Evolutionary conservation across 2,329 filamentous ascomycete species (phyloP).

Genomic region (Sporothrix euskadiensis): DNA sequence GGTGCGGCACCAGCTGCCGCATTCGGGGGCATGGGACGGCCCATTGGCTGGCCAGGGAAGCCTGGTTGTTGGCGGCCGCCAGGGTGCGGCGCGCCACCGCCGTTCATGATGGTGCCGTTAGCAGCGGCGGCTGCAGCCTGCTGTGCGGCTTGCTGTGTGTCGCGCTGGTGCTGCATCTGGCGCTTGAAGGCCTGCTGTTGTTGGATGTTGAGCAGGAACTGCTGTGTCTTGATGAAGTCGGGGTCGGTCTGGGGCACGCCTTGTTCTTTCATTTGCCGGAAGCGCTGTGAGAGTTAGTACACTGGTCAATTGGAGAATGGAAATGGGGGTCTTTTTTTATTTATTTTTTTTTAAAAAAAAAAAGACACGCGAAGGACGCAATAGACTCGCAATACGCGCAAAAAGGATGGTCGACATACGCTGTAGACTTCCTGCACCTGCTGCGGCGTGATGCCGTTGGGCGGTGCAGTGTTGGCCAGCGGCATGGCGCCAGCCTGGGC

Average conservation of each 20-base stretch:
- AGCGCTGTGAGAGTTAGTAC: constrained; percentile 63
- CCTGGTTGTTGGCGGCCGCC: constrained; percentile 42
- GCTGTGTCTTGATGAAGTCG: constrained; percentile 79
- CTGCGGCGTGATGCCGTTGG: constrained; percentile 70
- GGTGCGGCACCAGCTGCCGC: not conserved
- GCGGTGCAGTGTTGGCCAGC: constrained; percentile 63
- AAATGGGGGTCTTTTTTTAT: no score
- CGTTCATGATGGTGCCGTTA: constrained; percentile 46
- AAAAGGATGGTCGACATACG: constrained; percentile 24
- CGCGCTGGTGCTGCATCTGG: constrained; percentile 48
- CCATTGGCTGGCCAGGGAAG: constrained; percentile 29
- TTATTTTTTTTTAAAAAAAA: not conserved
- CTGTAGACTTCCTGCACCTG: constrained; percentile 70
- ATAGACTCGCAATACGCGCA: not conserved
- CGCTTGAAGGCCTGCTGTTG: constrained; percentile 39
- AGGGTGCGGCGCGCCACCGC: constrained; percentile 34
- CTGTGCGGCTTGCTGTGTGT: constrained; percentile 31
- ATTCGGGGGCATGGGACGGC: constrained; percentile 26
- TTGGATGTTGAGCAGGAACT: constrained; percentile 68
- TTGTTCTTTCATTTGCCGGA: constrained; percentile 81
- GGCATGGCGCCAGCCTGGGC: constrained; percentile 64
- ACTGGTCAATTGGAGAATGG: not conserved
- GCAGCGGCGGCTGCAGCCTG: constrained; percentile 40
- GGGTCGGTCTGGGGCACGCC: constrained; percentile 81
- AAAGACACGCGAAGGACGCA: not conserved